Base-by-base conservation (phyloP, 345 rosid genomes). In the Schrenkiella parvula region DNA sequence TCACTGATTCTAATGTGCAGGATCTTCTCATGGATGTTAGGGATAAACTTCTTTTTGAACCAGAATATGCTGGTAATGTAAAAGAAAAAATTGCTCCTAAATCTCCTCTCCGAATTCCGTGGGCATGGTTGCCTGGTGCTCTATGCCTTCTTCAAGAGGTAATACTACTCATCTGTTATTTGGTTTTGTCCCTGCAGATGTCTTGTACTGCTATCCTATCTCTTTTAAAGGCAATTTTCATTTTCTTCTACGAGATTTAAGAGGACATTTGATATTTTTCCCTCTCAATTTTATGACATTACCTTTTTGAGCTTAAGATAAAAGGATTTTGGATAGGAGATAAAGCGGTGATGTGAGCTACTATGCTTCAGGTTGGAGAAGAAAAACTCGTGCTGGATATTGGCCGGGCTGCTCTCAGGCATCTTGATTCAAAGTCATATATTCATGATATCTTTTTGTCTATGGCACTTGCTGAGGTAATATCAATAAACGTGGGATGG, bases 131-230 rank as follows among this genome's bases (percentile, higher is more conserved):
- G 80, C 89, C 97, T 68, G 96, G 86, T 66, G 99, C 96, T 62
- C 88, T 95, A 57, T 87, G 95, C 80, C 88, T 95, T 43, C 97
- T 91, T 76, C 97, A 91, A 84, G 99, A 95, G 97, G 99, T 95
- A 55, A 23, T 47, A 67, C 47, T 37, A 61, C 61, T 23, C 23
- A 38, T 28, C 18, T 59, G 3, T 47, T 38, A 28, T 50, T 66
- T 55, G 22, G 19, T 5, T 47, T 43, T 70, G 1, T 12, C 32
- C 61, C 72, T 46, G 52, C 17, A 12, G 23, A 54, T 55, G 28
- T 70, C 47, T 31, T 52, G 19, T 28, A 34, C 51, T 48, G 38
- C n/a, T 56, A 51, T 50, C 64, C 14, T 14, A n/a, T 47, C 31
- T 48, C 22, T 47, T 55, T 9, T 47, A 11, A 25, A 6, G 52